These are phyloP conservation scores for Bretschneidera sinensis DNA, from an alignment of 345 rosid genomes.

Conservation along the genomic window DNA sequence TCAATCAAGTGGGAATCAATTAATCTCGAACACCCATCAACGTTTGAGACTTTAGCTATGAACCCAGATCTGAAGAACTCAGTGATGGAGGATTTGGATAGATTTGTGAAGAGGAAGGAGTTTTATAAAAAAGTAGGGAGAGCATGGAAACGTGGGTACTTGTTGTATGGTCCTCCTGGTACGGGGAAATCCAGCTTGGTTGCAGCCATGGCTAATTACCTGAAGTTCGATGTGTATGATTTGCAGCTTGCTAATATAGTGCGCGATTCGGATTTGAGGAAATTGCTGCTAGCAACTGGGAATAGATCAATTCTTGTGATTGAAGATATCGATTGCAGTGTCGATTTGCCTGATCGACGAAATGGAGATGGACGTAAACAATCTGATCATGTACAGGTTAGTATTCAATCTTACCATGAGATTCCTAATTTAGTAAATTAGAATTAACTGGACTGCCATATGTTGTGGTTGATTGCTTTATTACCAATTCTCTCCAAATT, in stretches of 20 bases:
- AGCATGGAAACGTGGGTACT: conserved; percentile 63
- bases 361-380: conserved; percentile 22
- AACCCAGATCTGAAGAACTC: conserved; percentile 33
- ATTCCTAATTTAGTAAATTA: too few relatives aligned
- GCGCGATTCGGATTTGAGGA: conserved; percentile 50
- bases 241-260: conserved; percentile 43
- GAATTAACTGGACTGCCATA: too few relatives aligned
- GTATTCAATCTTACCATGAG: not conserved
- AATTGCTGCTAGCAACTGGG: conserved; percentile 36
- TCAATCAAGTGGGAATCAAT: conserved; percentile 49
- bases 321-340: conserved; percentile 62
- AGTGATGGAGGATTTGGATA: conserved; percentile 44
- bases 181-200: conserved; percentile 34
- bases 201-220: conserved; percentile 33
- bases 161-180: conserved; percentile 27
- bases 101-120: conserved; percentile 53
- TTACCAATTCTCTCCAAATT: too few relatives aligned
- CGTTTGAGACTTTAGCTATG: conserved; percentile 70
- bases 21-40: conserved; percentile 59
- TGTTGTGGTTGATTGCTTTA: too few relatives aligned
- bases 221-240: conserved; percentile 49
- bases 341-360: conserved; percentile 39
- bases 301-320: conserved; percentile 59
- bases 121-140: conserved; percentile 55
- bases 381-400: conserved; percentile 30